Base-by-base conservation (phyloP, 73 alveolate species). In the Paramecium caudatum region DNA sequence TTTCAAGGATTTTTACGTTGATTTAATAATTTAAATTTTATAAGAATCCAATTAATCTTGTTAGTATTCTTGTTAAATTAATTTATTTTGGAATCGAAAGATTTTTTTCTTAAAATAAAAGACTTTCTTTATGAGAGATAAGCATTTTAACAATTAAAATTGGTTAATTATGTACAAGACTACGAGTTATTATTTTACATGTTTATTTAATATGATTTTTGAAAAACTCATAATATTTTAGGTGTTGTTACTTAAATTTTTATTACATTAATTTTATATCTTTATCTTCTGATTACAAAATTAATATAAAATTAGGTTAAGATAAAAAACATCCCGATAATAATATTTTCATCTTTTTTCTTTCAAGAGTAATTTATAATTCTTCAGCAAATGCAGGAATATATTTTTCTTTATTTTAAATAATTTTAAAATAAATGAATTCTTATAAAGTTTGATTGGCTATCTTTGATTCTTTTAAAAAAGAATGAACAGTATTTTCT, bases 221-320 rank as follows among this genome's bases (percentile, higher is more conserved):
- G 30, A 55, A 55, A 23, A 27, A 55, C n/a, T 55, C n/a, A 37
- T 12, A 55, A 23, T 55, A 55, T 6, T 27, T 23, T 55, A 12
- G 7, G n/a, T 55, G 80, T 23, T 55, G 30, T 55, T 23, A 7
- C n/a, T 55, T 55, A 23, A 55, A 55, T 55, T 17, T 8, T 55
- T 23, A 5, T 21, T 55, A 23, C 80, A 55, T 55, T 1, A 27
- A 23, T 9, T 7, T 23, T 2, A 55, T 21, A 4, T 55, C 80
- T 23, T 55, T 19, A 9, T 55, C 80, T 10, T 55, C 80, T 5
- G 80, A 55, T 55, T 55, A 55, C 5, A 55, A 55, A 17, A 55
- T 43, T 2, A 55, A 27, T 0, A 23, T 21, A 23, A 55, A 55
- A 0, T 23, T 23, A 0, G 80, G 80, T 23, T 55, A 10, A 12